A percentile compares a stretch with the other conserved stretches of the same genome.
Evolutionary conservation across 2,329 filamentous ascomycete genomes (phyloP).

Genomic region (Aureobasidium sp.): DNA sequence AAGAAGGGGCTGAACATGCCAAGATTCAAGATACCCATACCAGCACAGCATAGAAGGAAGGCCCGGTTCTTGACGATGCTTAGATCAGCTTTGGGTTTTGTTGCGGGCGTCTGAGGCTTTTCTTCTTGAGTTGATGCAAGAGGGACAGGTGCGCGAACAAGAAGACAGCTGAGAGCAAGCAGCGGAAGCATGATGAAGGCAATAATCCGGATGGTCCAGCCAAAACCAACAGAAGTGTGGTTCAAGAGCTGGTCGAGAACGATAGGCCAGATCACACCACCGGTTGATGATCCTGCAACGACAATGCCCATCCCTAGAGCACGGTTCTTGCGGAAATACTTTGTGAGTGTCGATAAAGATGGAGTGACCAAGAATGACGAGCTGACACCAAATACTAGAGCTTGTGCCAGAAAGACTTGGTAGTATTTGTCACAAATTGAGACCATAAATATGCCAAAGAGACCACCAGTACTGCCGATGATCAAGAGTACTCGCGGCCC

Average conservation of each 20-base stretch:
- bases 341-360: conserved; percentile 39
- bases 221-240: conserved; percentile 42
- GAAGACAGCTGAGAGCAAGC: conserved; percentile 29
- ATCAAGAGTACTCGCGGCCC: conserved; percentile 21
- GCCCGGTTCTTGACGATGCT: conserved; percentile 20
- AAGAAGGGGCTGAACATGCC: conserved; percentile 34
- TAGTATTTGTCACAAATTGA: conserved; percentile 43
- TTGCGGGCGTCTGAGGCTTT: neutral
- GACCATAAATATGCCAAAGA: conserved; percentile 37
- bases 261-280: conserved; percentile 46
- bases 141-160: neutral
- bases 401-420: conserved; percentile 48
- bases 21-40: conserved; percentile 22
- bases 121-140: neutral
- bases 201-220: conserved; percentile 46
- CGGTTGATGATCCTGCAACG: conserved; percentile 43
- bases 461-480: neutral
- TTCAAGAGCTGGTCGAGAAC: conserved; percentile 44
- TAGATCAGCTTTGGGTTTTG: conserved; percentile 20
- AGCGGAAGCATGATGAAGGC: conserved; percentile 46
- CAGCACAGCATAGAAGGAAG: conserved; percentile 23
- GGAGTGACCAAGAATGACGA: conserved; percentile 41
- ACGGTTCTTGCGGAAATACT: conserved; percentile 42
- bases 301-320: conserved; percentile 42
- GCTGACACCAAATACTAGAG: conserved; percentile 37